A percentile compares a stretch with the other conserved stretches of the same genome.
Conservation (phyloP, 2,329 filamentous ascomycete species). For the Trichoderma sp. region DNA sequence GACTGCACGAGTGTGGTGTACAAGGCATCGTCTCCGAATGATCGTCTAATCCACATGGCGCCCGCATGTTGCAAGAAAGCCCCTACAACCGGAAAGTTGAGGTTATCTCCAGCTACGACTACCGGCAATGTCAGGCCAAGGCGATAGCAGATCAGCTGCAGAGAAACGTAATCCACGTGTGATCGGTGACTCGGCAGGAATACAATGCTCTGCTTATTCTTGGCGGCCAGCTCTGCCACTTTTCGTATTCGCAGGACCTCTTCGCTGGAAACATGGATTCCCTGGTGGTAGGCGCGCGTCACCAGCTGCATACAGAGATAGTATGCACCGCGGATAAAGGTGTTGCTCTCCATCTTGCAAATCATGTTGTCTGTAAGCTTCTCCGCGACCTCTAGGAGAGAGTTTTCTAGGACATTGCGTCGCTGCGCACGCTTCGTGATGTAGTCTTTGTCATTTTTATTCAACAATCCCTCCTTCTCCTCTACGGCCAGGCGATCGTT, state of each 20-base stretch:
- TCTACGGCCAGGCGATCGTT: conserved; percentile 72
- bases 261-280: conserved; percentile 92
- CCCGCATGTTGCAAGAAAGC: conserved; percentile 92
- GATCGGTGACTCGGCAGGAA: conserved; percentile 94
- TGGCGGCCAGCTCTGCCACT: conserved; percentile 78
- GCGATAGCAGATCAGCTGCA: conserved; percentile 94
- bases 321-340: conserved; percentile 88
- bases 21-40: conserved; percentile 87
- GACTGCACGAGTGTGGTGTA: conserved; percentile 93
- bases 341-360: conserved; percentile 95
- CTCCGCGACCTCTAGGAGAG: conserved; percentile 77
- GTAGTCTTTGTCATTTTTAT: conserved; percentile 54
- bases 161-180: conserved; percentile 92
- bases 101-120: conserved; percentile 91
- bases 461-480: conserved; percentile 68
- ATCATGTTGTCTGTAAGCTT: conserved; percentile 94
- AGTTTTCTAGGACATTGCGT: conserved; percentile 65
- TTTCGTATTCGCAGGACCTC: conserved; percentile 80
- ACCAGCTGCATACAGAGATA: conserved; percentile 85
- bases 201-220: conserved; percentile 91
- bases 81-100: conserved; percentile 90
- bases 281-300: conserved; percentile 92
- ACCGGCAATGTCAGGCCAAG: conserved; percentile 85
- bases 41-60: conserved; percentile 92
- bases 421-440: conserved; percentile 50